Percentiles rank a stretch among this genome's conserved stretches.
Conservation (phyloP, 257 asterid genomes). For the Capsicum chinense region DNA sequence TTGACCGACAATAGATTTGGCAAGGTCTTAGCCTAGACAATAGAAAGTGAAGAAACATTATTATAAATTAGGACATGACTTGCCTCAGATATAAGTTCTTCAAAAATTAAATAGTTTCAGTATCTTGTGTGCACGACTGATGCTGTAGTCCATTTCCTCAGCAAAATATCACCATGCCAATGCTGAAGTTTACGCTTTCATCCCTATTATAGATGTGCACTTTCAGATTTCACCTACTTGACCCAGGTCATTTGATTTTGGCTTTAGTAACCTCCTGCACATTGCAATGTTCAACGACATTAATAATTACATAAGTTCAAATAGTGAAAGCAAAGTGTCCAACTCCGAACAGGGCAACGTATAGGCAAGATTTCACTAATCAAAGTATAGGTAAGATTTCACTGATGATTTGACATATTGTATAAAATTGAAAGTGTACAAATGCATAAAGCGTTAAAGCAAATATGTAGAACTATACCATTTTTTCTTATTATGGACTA, state of each 20-base stretch:
- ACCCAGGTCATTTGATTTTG: not conserved
- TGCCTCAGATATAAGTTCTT: not conserved
- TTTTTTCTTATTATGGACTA: too few relatives aligned
- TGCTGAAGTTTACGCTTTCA: not conserved
- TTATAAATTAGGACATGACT: not conserved
- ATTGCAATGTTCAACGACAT: not conserved
- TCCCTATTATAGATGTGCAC: not conserved
- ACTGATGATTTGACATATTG: too few relatives aligned
- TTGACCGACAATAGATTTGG: too few relatives aligned
- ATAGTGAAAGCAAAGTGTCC: not conserved
- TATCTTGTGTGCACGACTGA: not conserved
- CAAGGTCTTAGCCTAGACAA: too few relatives aligned
- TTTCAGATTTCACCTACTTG: conserved; percentile 19
- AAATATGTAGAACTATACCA: too few relatives aligned
- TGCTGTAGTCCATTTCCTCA: not conserved
- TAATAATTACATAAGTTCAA: not conserved
- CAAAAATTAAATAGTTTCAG: not conserved
- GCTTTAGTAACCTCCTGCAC: conserved; percentile 27
- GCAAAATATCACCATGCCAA: not conserved
- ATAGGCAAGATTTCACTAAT: too few relatives aligned
- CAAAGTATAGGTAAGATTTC: too few relatives aligned
- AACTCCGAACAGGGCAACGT: not conserved
- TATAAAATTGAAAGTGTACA: too few relatives aligned
- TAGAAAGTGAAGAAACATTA: too few relatives aligned
- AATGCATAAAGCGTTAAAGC: too few relatives aligned